A percentile compares a stretch with the other conserved stretches of the same genome.
These are phyloP conservation scores for Eutrema salsugineum DNA, from an alignment of 441 rosid genomes.

Conservation along the genomic window DNA sequence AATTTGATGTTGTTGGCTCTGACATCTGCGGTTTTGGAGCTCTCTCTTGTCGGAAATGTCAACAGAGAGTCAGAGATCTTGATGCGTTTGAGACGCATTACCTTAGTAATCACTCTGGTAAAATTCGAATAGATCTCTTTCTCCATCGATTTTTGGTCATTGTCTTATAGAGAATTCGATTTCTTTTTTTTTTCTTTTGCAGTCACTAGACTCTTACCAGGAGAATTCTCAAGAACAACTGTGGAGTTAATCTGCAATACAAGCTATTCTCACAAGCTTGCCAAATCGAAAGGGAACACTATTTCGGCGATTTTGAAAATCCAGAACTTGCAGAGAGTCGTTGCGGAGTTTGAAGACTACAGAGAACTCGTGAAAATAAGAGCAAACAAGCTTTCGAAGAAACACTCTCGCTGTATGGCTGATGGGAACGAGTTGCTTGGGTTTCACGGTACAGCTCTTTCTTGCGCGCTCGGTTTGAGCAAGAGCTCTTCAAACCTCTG, in stretches of 20 bases:
- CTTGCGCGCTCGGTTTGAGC: slow-evolving; percentile 44
- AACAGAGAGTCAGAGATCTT: slow-evolving; percentile 37
- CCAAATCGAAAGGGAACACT: slow-evolving; percentile 18
- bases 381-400: slow-evolving; percentile 46
- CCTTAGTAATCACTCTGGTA: slow-evolving; percentile 62
- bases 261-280: slow-evolving; percentile 21
- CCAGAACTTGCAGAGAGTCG: slow-evolving; percentile 44
- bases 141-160: not conserved
- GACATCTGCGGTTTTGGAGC: slow-evolving; percentile 26
- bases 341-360: slow-evolving; percentile 55
- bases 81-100: slow-evolving; percentile 56
- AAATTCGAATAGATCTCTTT: not conserved
- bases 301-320: slow-evolving; percentile 46
- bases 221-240: slow-evolving; percentile 58
- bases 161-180: not conserved
- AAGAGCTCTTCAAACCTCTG: slow-evolving; percentile 43
- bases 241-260: slow-evolving; percentile 62
- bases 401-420: slow-evolving; percentile 63
- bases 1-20: slow-evolving; percentile 29
- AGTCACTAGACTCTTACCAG: slow-evolving; percentile 58
- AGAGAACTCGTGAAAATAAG: slow-evolving; percentile 53
- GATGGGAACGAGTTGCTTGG: slow-evolving; percentile 79
- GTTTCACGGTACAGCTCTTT: slow-evolving; percentile 48
- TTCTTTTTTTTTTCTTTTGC: not conserved
- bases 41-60: slow-evolving; percentile 46